phyloP scores from a whole-genome alignment of 2,329 filamentous ascomycete genomes.

The Colletotrichum sp. region DNA sequence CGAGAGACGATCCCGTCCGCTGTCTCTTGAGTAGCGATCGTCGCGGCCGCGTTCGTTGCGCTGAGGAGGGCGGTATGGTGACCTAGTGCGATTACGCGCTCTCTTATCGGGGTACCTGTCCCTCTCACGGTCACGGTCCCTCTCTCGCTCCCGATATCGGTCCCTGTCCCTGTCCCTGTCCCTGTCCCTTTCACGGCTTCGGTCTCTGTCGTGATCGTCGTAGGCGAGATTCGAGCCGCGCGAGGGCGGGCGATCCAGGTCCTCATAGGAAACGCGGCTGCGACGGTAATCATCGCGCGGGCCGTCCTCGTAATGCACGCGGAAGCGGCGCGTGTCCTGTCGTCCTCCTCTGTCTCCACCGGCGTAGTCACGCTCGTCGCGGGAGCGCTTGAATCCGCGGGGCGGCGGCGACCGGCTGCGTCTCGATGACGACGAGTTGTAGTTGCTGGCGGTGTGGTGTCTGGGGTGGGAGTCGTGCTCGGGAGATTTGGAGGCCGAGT shows the following conservation, averaged over 20 bases:
- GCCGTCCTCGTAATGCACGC: constrained; percentile 66
- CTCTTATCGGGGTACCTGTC: constrained; percentile 59
- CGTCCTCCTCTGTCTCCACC: constrained; percentile 35
- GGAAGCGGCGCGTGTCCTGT: constrained; percentile 64
- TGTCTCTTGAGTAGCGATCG: constrained; percentile 35
- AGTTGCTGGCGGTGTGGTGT: constrained; percentile 23
- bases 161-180: constrained; percentile 33
- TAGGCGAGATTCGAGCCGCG: constrained; percentile 47
- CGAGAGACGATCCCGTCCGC: constrained; percentile 28
- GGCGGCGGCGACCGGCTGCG: constrained; percentile 51
- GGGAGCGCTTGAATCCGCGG: constrained; percentile 69
- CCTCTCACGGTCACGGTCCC: constrained; percentile 28
- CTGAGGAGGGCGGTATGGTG: constrained; percentile 44
- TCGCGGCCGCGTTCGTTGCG: constrained; percentile 40
- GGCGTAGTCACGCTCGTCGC: constrained; percentile 63
- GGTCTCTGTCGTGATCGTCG: constrained; percentile 56
- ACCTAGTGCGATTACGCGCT: constrained; percentile 59
- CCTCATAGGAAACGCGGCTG: constrained; percentile 57
- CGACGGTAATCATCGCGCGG: constrained; percentile 51
- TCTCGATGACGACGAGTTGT: constrained; percentile 39
- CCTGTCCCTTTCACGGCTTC: constrained; percentile 35
- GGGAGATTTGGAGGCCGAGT: constrained; percentile 60
- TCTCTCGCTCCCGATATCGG: constrained; percentile 22
- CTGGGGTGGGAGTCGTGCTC: constrained; percentile 52
- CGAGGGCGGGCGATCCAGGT: constrained; percentile 57